These are phyloP conservation scores for Pseudogymnoascus destructans DNA, from an alignment of 2,329 filamentous ascomycete genomes.

Conservation along the genomic window DNA sequence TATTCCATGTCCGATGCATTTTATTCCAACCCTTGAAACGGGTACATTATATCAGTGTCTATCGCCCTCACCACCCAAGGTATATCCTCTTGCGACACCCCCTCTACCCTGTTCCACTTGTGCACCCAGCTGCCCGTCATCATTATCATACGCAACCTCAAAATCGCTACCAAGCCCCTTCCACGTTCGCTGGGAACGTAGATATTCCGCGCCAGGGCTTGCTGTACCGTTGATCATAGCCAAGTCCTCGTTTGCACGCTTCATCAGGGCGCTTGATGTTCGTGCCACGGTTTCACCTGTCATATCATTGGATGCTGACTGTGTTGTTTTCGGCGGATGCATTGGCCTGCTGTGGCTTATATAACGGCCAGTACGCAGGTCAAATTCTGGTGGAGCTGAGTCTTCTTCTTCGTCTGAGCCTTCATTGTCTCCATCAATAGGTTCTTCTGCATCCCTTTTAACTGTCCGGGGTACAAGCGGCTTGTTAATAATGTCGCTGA, in stretches of 20 bases:
- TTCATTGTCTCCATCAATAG: slow-evolving; percentile 22
- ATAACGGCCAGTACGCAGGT: slow-evolving; percentile 77
- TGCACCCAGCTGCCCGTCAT: slow-evolving; percentile 42
- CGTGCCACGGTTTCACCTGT: slow-evolving; percentile 21
- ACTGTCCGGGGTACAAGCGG: slow-evolving; percentile 12
- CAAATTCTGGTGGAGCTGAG: slow-evolving; percentile 78
- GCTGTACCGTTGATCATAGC: slow-evolving; percentile 70
- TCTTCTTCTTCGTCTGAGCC: slow-evolving; percentile 48
- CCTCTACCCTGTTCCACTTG: slow-evolving; percentile 73
- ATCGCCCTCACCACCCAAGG: slow-evolving; percentile 46
- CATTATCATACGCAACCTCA: slow-evolving; percentile 44
- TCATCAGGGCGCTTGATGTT: slow-evolving; percentile 44
- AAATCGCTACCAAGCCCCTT: slow-evolving; percentile 84
- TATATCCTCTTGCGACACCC: slow-evolving; percentile 82
- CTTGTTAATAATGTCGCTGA: slow-evolving; percentile 39
- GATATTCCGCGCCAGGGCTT: slow-evolving; percentile 84
- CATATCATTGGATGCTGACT: slow-evolving; percentile 2
- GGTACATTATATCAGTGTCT: slow-evolving; percentile 16
- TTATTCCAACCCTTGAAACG: slow-evolving; percentile 4
- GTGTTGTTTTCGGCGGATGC: slow-evolving; percentile 26
- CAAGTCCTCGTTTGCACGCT: slow-evolving; percentile 54
- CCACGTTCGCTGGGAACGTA: slow-evolving; percentile 78
- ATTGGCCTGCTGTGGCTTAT: slow-evolving; percentile 68
- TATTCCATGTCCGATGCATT: not conserved
- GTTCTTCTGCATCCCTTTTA: slow-evolving; percentile 20